These are phyloP conservation scores for Agaricus sinodeliciosus DNA, from an alignment of 768 basidiomycete species.

Conservation along the genomic window DNA sequence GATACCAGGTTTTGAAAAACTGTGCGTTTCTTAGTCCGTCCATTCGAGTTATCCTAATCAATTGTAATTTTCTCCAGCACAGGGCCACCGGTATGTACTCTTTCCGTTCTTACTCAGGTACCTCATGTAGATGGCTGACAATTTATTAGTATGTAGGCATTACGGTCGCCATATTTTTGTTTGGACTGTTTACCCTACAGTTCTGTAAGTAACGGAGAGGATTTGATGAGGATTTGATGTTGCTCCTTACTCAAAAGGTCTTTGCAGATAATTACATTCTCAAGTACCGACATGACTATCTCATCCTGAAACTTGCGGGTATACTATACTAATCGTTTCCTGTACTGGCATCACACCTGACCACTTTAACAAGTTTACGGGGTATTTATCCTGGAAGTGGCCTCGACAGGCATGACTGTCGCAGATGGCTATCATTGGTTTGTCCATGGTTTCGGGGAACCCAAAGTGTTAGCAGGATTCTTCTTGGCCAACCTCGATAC, in stretches of 20 bases:
- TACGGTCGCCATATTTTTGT: neutral
- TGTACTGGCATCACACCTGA: neutral
- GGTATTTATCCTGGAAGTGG: neutral
- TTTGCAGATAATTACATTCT: neutral
- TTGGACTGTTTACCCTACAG: neutral
- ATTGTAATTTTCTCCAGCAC: neutral
- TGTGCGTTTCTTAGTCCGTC: too few relatives aligned
- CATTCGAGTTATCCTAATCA: too few relatives aligned
- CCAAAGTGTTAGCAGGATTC: neutral
- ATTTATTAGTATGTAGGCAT: neutral
- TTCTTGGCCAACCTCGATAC: conserved; percentile 3
- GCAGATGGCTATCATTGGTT: conserved; percentile 3
- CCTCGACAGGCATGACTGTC: neutral
- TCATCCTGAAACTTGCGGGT: neutral
- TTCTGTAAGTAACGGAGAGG: neutral
- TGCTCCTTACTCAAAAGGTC: neutral
- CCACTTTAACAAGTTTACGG: neutral
- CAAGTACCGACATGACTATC: conserved; percentile 2
- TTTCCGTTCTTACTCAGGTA: too few relatives aligned
- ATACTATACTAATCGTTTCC: neutral
- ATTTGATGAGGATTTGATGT: neutral
- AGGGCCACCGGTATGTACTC: neutral
- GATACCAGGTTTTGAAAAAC: too few relatives aligned
- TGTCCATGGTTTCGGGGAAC: conserved; percentile 1
- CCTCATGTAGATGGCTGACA: neutral